Base-by-base conservation (phyloP, 768 basidiomycete genomes). In the Leccinellum luteum region DNA sequence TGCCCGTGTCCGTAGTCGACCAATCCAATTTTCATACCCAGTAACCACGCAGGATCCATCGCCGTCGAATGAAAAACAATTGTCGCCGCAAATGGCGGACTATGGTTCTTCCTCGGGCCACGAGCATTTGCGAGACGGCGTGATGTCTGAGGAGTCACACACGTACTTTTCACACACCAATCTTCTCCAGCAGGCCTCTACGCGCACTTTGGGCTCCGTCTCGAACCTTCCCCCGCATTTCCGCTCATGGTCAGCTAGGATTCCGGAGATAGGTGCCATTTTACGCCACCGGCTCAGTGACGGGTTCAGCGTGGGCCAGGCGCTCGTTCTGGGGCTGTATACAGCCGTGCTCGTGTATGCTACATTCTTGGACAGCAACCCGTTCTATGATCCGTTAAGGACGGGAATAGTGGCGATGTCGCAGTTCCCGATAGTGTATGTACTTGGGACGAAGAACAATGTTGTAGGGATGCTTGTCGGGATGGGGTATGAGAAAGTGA, bases 371-470 rank as follows among this genome's bases (percentile, higher is more conserved):
- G 27, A 49, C 28, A 72, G 71, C 45, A 66, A 74, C 44, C 73
- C 75, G 3, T 74, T 80, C 58, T 58, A 62, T 8, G 68, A 76
- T 48, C 62, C 70, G 8, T 2, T 63, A 21, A 71, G 79, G 15
- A 62, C 62, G 27, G 78, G 73, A 21, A 66, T 64, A 43, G 69
- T 81, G 5, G 74, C 73, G 17, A 67, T 76, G 51, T 77, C 79
- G 6, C 79, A 81, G 60, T 70, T 82, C 15, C 81, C 81, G 4
- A 60, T 78, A 27, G 71, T 80, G 8, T 72, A 78, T 56, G 60
- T 71, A 4, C 73, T 83, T 5, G 79, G 77, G 2, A 76, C 78
- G 19, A 85, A 84, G 73, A 82, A 82, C 62, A 81, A 77, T 54
- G 45, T 76, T 14, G 48, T 82, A 15, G 72, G 76, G 15, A 66